A percentile compares a stretch with the other conserved stretches of the same genome.
Evolutionary conservation across 768 basidiomycete genomes (phyloP).

Genomic region (Mycena rosella): DNA sequence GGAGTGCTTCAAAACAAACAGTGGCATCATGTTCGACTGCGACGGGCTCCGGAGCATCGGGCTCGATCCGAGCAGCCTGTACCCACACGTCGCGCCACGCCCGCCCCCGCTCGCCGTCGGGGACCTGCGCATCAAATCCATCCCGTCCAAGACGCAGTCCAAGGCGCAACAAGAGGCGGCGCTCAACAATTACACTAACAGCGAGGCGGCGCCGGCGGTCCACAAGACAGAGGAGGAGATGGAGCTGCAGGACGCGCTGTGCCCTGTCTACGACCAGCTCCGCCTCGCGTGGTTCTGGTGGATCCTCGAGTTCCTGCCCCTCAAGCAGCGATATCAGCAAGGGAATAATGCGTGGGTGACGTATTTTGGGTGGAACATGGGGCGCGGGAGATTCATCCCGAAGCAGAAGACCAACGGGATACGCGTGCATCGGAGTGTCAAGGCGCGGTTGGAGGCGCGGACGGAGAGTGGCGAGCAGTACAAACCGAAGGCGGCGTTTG

Average conservation of each 20-base stretch:
- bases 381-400: constrained; percentile 46
- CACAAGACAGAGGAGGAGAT: constrained; percentile 58
- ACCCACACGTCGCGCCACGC: constrained; percentile 52
- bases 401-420: constrained; percentile 39
- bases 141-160: constrained; percentile 39
- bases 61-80: constrained; percentile 51
- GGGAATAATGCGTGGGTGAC: constrained; percentile 33
- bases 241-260: constrained; percentile 62
- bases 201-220: constrained; percentile 9
- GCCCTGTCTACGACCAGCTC: constrained; percentile 65
- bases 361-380: constrained; percentile 41
- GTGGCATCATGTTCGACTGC: constrained; percentile 59
- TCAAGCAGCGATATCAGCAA: constrained; percentile 35
- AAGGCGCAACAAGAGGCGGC: constrained; percentile 17
- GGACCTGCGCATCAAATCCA: constrained; percentile 34
- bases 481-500: constrained; percentile 50
- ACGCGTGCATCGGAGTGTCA: constrained; percentile 53
- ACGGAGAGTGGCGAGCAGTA: constrained; percentile 43
- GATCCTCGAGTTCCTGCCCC: constrained; percentile 34
- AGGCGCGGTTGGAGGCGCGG: constrained; percentile 54
- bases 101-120: constrained; percentile 54
- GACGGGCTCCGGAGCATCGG: constrained; percentile 50
- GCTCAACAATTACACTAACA: constrained; percentile 15
- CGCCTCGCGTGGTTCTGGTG: constrained; percentile 60
- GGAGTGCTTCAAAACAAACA: constrained; percentile 55